Evolutionary conservation across 805 yeast species (phyloP), one percentile per base, ranked within the genome.

Genomic region (Saturnispora zaruensis): DNA sequence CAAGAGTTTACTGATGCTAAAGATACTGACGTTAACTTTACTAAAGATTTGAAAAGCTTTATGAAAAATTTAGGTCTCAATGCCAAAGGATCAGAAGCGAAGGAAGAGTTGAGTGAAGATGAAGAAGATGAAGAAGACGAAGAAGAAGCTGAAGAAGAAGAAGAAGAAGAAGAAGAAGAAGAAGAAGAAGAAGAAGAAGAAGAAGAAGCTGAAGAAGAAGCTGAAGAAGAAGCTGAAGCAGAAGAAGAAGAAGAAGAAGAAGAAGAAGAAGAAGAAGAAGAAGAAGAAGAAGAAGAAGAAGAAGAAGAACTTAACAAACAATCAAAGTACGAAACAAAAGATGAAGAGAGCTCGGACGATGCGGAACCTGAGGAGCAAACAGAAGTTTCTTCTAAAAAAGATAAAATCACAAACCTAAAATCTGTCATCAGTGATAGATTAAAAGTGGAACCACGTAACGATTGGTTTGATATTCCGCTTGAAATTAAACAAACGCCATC

Each of bases 391-490:
- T 67, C 63, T 46, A 50, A 52, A 51, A 59, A 50, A 48, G 61
- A 61, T 49, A 64, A 63, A 54, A 51, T 66, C 33, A 55, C 57
- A 14, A 58, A 61, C 45, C 57, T 78, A 42, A 68, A 76, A 45
- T 67, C 83, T 2, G 82, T 84, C 26, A 70, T 71, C 45, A 70
- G 82, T 6, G 77, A 77, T 45, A 81, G 76, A 53, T 70, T 86
- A 33, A 50, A 72, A 0, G 67, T 89, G 36, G 81, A 84, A 40
- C 76, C 82, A 33, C 77, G 82, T 55, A 69, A 77, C 21, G 87
- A 84, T 55, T 90, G 97, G 96, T 87, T 79, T 64, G 77, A 82
- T 52, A 66, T 76, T n/a, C 75, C 79, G 20, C 57, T 73, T 23
- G 74, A 70, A 38, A 28, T 52, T 1, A 55, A 57, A 2, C 44